Evolutionary conservation across 371 early-diverging fungal species (phyloP), one percentile per base, ranked within the genome.

Genomic region (Rhizopus delemar): DNA sequence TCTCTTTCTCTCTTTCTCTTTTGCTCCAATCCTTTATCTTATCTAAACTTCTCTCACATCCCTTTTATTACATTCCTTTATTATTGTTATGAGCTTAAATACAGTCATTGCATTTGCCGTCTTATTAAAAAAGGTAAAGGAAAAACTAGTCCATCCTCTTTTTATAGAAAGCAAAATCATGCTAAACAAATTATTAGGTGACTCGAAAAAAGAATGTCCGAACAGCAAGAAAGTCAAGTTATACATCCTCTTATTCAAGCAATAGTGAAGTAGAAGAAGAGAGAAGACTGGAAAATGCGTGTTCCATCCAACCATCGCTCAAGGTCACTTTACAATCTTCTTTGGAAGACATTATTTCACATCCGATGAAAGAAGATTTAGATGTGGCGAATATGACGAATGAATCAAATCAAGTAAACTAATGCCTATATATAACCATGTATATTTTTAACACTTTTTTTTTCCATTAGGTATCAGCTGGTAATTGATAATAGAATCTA

Each of bases 31-130:
- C 12, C 12, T 39, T 12, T 39, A 39, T 2, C 12, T 39, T 39
- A 39, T 12, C 12, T 39, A 7, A 39, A 39, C 8, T 2, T 12
- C 39, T 12, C 39, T 9, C 12, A 39, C 39, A 39, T 57, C 56
- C 57, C 53, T 63, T 57, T 50, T 35, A 45, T 28, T 46, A 15
- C 39, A 41, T 35, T 49, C 29, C 8, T 22, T 22, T 22, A 22
- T 22, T 9, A 33, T 46, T 34, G 22, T 52, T 52, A 71, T 71
- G 71, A 71, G 68, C 56, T 55, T 68, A 29, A 68, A 62, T 56
- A 62, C 65, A 12, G 65, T 71, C 33, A 62, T 71, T 54, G 68
- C 72, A 43, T 65, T 71, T 57, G 66, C 72, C 38, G 54, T 68
- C 13, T 56, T 71, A 56, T 59, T 71, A 32, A 68, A 71, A 63